Evolutionary conservation across 352 stramenopile genomes (phyloP).

Genomic region (Phytophthora cactorum): DNA sequence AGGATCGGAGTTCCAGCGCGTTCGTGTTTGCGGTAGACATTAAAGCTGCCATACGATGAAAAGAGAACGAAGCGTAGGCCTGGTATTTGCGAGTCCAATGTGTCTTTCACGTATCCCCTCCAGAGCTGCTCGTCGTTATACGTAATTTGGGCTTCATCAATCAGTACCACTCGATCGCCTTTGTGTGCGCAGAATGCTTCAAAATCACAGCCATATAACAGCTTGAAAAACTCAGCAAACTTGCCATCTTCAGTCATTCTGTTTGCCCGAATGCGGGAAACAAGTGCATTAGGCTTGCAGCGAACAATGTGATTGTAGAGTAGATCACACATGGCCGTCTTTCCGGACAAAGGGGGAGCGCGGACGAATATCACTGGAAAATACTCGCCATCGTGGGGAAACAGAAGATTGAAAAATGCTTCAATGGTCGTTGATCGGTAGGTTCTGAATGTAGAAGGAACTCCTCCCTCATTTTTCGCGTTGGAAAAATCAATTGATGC

Average conservation of each 20-base stretch:
- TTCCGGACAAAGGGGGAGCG: slow-evolving; percentile 36
- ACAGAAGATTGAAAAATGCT: not conserved
- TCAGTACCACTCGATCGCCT: not conserved
- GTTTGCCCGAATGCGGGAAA: not conserved
- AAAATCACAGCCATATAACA: slow-evolving; percentile 24
- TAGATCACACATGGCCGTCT: slow-evolving; percentile 33
- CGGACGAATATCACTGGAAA: slow-evolving; percentile 32
- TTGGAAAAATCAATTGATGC: slow-evolving; percentile 2
- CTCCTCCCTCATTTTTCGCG: not conserved
- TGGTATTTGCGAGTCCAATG: no score
- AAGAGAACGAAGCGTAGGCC: slow-evolving; percentile 36
- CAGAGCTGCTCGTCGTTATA: slow-evolving; percentile 34
- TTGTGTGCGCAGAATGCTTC: slow-evolving; percentile 18
- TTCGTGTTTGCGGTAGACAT: slow-evolving; percentile 17
- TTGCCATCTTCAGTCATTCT: slow-evolving; percentile 8
- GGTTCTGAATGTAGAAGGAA: slow-evolving; percentile 1
- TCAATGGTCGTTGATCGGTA: not conserved
- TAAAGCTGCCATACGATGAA: slow-evolving; percentile 27
- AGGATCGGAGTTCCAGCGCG: slow-evolving; percentile 23
- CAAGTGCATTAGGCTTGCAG: not conserved
- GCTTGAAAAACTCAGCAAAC: slow-evolving; percentile 32
- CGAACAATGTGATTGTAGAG: slow-evolving; percentile 5
- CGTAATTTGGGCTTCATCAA: slow-evolving; percentile 1
- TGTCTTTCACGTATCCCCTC: slow-evolving; percentile 27
- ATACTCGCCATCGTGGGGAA: slow-evolving; percentile 3